Evolutionary conservation across 2,329 filamentous ascomycete genomes (phyloP), one percentile per base, ranked within the genome.

Genomic region (Fusarium nisikadoi): DNA sequence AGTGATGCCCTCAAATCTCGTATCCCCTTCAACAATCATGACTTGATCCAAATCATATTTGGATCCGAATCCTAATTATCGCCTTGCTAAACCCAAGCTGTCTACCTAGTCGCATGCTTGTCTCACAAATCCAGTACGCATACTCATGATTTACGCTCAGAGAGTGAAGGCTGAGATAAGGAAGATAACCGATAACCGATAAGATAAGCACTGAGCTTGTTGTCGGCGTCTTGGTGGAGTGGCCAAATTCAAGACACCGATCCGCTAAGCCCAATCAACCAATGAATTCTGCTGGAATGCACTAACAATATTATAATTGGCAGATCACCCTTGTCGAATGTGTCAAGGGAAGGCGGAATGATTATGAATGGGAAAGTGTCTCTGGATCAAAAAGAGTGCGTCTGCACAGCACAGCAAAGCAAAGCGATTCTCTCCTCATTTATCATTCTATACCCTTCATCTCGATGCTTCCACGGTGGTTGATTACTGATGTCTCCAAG

Each of bases 1-100:
- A 31, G 7, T 3, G 29, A 11, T 31, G 8, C 8, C 29, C 10
- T 31, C 8, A 11, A 5, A 6, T 14, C 3, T 2, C 2, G 11
- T 0, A 1, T 8, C 29, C 4, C 1, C 6, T 6, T 11, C 2
- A 16, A 29, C 8, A 3, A n/a, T n/a, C 4, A n/a, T 9, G n/a
- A 11, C 2, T 3, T 0, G 2, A n/a, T n/a, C 4, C 13, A 4
- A 27, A 5, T 5, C 0, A 5, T 0, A 5, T 10, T 11, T 8
- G 3, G 1, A 11, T 8, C 5, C 8, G 0, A 43, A 6, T 25
- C n/a, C n/a, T 2, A 1, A 4, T 25, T 12, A 19, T 10, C 0
- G 17, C 23, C 10, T 17, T 9, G 1, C 7, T 2, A 0, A 14
- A 20, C 12, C 14, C 16, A 45, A 13, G 0, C 19, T 29, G 6